Conservation (phyloP, 768 basidiomycete genomes). For the Termitomyces sp. region DNA sequence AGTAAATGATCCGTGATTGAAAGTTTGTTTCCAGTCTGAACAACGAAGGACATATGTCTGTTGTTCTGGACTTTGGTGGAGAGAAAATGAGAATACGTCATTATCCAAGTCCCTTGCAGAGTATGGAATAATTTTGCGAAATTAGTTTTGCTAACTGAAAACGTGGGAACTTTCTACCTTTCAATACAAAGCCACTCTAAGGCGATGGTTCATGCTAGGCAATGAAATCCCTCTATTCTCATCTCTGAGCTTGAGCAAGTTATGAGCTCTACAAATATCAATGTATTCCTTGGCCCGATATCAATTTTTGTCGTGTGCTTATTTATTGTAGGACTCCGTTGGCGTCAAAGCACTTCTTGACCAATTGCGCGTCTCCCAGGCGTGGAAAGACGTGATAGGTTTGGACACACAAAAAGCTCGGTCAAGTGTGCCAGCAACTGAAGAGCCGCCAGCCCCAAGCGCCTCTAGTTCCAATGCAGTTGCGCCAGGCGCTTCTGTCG, state of each 20-base stretch:
- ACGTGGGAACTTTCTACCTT: background rate
- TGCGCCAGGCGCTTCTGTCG: conserved; percentile 35
- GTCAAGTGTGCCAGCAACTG: conserved; percentile 5
- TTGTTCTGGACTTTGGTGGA: too few relatives aligned
- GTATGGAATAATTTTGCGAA: background rate
- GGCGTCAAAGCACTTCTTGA: conserved; percentile 69
- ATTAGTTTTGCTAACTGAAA: background rate
- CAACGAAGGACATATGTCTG: background rate
- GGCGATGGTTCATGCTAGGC: background rate
- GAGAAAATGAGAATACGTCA: too few relatives aligned
- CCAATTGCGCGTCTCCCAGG: conserved; percentile 58
- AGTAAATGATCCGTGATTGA: background rate
- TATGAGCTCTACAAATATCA: conserved; percentile 53
- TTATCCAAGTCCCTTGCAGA: background rate
- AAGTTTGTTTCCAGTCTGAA: background rate
- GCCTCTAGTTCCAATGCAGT: conserved; percentile 1
- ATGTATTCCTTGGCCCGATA: conserved; percentile 31
- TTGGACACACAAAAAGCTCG: background rate
- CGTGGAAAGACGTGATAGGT: conserved; percentile 49
- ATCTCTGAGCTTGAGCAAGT: background rate
- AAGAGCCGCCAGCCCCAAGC: background rate
- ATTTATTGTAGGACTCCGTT: conserved; percentile 47
- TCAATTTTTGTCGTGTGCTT: conserved; percentile 2
- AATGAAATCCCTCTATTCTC: background rate
- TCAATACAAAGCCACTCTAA: too few relatives aligned